Evolutionary conservation across 306 rosid species (phyloP), one percentile per base, ranked within the genome.

Genomic region (Delonix regia): DNA sequence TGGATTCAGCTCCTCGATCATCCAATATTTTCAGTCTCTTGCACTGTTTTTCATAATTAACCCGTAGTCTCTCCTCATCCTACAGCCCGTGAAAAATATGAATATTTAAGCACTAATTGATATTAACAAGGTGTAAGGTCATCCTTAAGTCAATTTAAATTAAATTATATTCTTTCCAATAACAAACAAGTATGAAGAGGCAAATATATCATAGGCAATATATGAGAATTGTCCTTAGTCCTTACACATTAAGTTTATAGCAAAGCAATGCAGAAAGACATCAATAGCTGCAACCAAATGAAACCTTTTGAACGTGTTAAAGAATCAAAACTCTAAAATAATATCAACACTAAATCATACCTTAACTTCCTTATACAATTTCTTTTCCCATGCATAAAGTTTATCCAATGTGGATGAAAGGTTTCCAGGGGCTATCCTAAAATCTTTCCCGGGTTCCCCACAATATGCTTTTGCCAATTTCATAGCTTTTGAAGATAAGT

Each of bases 321-420:
- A 67, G 59, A 62, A 63, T 62, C 39, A 52, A 48, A 71, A 51
- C 14, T 21, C 21, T 28, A 0, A 44, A 78, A 34, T 62, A 63
- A 63, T 36, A 74, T 59, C 60, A 70, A 56, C 2, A 10, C 34
- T 64, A 38, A 71, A 47, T 73, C 28, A 63, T 86, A 96, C 99
- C 99, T 91, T 93, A 55, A 96, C 92, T 93, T 96, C 99, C 85
- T 93, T 96, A 30, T 90, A 85, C 64, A 96, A 80, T 78, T 96
- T 96, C 88, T 90, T 91, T 86, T 96, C 99, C 99, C 99, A 93
- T 39, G 76, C 98, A 81, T 96, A 89, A 75, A 96, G 98, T 77
- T 84, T 87, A 85, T 93, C 97, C 84, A 96, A 78, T 47, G 98
- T 96, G 24, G 89, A 84, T 53, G 99, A 90, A 74, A 96, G 96